Evolutionary conservation across 1,284 basidiomycete species (phyloP), one percentile per base, ranked within the genome.

Genomic region (Ceratobasidium sp.): DNA sequence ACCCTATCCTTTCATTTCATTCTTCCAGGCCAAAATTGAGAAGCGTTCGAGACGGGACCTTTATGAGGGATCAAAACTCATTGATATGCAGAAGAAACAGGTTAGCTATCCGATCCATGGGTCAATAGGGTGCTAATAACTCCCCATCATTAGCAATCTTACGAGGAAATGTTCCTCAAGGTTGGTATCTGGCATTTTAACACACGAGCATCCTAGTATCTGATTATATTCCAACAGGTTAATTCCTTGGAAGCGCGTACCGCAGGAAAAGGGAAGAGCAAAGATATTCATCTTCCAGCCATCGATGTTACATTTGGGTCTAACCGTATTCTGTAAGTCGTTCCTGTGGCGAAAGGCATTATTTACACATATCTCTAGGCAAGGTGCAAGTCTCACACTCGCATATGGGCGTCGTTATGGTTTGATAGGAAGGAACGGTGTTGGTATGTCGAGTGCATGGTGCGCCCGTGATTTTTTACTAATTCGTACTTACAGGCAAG

Each of bases 111-210:
- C 13, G 14, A 9, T 25, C 47, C 25, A 50, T 56, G 58, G 44
- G n/a, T 67, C 29, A 58, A 36, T 29, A 30, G 52, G 44, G 4
- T 27, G 11, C 57, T n/a, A 44, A 69, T 39, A n/a, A n/a, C 47
- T 41, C 52, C 33, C 57, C 29, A 56, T 36, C 33, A 36, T 36
- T 36, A 96, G 87, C 91, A 96, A 88, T 87, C 88, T 27, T 98
- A 98, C 81, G 95, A 98, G 77, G 96, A 98, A 77, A 89, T 98
- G 87, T 99, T 96, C 81, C 92, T 99, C 90, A 93, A 96, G 82
- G 88, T 83, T 23, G 74, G 39, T 27, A 11, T 50, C 25, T 21
- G 52, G 1, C 33, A 21, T 19, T 47, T 56, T 41, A 29, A 27
- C 6, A 25, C 5, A 21, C 6, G 27, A 14, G 16, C 9, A 27